Evolutionary conservation across 768 basidiomycete species (phyloP), one percentile per base, ranked within the genome.

Genomic region (Amanita molliuscula): DNA sequence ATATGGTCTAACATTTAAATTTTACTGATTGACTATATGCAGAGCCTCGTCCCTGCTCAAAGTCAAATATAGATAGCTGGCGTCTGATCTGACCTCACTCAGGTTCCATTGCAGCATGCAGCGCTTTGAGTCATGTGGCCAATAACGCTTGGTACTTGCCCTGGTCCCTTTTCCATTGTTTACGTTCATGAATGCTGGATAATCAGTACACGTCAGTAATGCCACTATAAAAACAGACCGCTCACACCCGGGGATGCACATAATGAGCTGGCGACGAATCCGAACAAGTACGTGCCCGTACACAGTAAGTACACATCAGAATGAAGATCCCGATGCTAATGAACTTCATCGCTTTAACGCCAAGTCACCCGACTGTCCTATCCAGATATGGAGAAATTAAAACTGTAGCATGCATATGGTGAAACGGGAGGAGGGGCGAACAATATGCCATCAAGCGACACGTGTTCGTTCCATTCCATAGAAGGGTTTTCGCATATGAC

Each of bases 351-450:
- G 28, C 16, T 28, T 34, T 26, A 13, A 29, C 15, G 15, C 35
- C 20, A 34, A 41, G n/a, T 46, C 31, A 15, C 28, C 13, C 33
- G 49, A 41, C 15, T 50, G 21, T 8, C 28, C 44, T 20, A 18
- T 36, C 35, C 18, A 49, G 44, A 13, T 40, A 54, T 35, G 53
- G 46, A 40, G 43, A 23, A 36, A 54, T 49, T 18, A 50, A 54
- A 29, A 49, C 45, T 16, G 51, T 31, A 18, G 13, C 21, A 16
- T 41, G 35, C 20, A 16, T 21, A 6, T 26, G 25, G 15, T 33
- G 36, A 44, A 40, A 44, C 31, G n/a, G 26, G 37, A n/a, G n/a
- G 7, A 20, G 18, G 29, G 26, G 15, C 11, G 25, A 26, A 25
- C 38, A 50, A 15, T 21, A 42, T 13, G 23, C 46, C 44, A 28